Percentiles rank a stretch among this genome's conserved stretches.
These are phyloP conservation scores for Debaryomycetaceae sp. DNA, from an alignment of 1,139 yeast genomes.

Conservation along the genomic window DNA sequence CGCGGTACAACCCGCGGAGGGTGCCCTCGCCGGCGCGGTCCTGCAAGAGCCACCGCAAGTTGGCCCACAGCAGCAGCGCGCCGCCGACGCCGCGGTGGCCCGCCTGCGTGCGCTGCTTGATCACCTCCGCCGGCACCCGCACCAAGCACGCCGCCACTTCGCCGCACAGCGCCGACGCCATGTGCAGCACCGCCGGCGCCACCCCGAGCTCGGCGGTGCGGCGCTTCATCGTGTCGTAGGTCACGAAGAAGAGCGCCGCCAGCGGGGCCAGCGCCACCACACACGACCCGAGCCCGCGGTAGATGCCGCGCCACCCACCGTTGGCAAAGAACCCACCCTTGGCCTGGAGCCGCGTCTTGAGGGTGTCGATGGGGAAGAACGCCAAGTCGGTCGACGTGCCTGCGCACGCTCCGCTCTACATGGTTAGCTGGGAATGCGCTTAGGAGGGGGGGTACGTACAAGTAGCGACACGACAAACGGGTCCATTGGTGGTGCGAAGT, in stretches of 20 bases:
- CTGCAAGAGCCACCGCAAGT: conserved; percentile 55
- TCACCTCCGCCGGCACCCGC: conserved; percentile 94
- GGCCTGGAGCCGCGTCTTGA: conserved; percentile 92
- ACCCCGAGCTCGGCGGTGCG: conserved; percentile 36
- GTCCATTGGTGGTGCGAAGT: conserved; percentile 6
- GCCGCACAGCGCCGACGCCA: conserved; percentile 84
- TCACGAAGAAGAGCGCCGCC: conserved; percentile 83
- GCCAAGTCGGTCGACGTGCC: conserved; percentile 94
- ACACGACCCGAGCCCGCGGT: conserved; percentile 89
- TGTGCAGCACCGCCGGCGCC: conserved; percentile 54
- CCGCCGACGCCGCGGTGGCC: conserved; percentile 42
- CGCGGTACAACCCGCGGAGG: conserved; percentile 76
- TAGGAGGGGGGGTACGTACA: conserved; percentile 10
- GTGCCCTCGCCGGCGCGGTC: conserved; percentile 71
- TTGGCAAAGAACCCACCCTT: conserved; percentile 87
- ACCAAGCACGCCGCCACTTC: conserved; percentile 91
- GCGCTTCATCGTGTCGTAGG: conserved; percentile 75
- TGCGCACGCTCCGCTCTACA: conserved; percentile 86
- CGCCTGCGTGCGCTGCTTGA: conserved; percentile 93
- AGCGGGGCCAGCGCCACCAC: conserved; percentile 94
- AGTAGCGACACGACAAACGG: conserved; percentile 8
- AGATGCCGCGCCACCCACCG: conserved; percentile 91
- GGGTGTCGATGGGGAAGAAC: conserved; percentile 93
- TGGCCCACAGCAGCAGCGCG: conserved; percentile 59
- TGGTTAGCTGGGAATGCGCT: conserved; percentile 4